Evolutionary conservation across 1,284 basidiomycete species (phyloP), one percentile per base, ranked within the genome.

Genomic region (Boletus subluridellus): DNA sequence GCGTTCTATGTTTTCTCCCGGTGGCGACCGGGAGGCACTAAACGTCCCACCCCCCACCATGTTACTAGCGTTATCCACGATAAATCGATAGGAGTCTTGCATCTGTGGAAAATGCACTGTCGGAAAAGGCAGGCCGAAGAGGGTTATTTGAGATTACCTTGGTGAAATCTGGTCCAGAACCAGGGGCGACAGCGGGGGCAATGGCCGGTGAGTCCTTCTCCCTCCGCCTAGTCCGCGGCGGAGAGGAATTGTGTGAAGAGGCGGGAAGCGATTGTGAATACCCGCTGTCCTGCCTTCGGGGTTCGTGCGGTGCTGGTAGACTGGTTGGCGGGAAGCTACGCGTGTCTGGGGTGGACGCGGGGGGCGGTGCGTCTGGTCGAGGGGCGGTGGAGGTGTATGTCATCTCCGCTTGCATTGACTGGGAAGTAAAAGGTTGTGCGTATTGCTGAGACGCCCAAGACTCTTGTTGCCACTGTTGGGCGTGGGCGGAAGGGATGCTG

Each of bases 141-240:
- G 53, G 7, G 24, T 49, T n/a, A 24, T 34, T 50, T 54, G 44
- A 50, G 48, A 60, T 60, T 60, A 82, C 83, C 78, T 84, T 85
- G 51, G 70, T 63, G 63, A 83, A 86, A 71, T 85, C 83, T 45
- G 84, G 66, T 14, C 61, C 48, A 57, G 70, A 59, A 50, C 49
- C 50, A 28, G 68, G 55, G 49, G 59, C 41, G 38, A 54, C 59
- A 60, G 60, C 70, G 55, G 67, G 59, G 17, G 69, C 59, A 42
- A 63, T 49, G 38, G 60, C 60, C 21, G 73, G 66, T n/a, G 74
- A 69, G 52, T 76, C 75, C 61, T 76, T 74, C 57, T 77, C 75
- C 55, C 65, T 70, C 52, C 68, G 73, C 61, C 69, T 73, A 5
- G 64, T 64, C 63, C 73, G 72, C 54, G 71, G 65, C 41, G 67